Evolutionary conservation across 805 yeast genomes (phyloP).

Genomic region (Metschnikowia lachancei): DNA sequence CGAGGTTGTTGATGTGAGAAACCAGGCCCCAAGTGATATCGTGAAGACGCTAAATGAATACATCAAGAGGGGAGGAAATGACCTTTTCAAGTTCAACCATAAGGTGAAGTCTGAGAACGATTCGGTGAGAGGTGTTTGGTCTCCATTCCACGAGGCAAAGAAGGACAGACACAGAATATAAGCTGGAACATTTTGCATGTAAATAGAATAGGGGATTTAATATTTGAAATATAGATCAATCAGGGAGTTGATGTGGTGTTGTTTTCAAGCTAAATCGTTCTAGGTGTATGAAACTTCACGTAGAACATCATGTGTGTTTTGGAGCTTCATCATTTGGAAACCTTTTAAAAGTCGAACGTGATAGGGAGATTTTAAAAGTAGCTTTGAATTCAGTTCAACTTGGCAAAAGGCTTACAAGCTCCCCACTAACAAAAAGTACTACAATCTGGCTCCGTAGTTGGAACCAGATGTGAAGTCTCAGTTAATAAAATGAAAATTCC

Average conservation of each 20-base stretch:
- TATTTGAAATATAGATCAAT: neutral
- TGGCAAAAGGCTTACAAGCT: too few species aligned
- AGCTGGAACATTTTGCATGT: constrained; percentile 6
- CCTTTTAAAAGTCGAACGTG: too few species aligned
- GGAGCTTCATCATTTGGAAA: too few species aligned
- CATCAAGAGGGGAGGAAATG: constrained; percentile 69
- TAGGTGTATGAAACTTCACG: too few species aligned
- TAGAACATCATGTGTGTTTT: too few species aligned
- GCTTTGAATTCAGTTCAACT: too few species aligned
- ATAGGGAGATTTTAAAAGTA: too few species aligned
- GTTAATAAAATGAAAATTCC: too few species aligned
- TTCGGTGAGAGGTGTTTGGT: constrained; percentile 95
- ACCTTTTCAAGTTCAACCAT: constrained; percentile 61
- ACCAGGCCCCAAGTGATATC: constrained; percentile 60
- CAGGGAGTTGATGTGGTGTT: neutral
- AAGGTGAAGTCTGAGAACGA: constrained; percentile 73
- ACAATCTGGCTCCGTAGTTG: too few species aligned
- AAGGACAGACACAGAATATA: constrained; percentile 40
- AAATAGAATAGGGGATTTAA: constrained; percentile 2
- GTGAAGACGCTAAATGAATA: constrained; percentile 61
- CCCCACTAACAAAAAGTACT: too few species aligned
- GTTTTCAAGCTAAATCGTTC: too few species aligned
- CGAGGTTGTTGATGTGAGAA: constrained; percentile 68
- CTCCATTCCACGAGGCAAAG: constrained; percentile 76
- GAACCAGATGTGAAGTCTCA: too few species aligned